Base-by-base conservation (phyloP, 108 stramenopile species). In the Cyclotella sp. region DNA sequence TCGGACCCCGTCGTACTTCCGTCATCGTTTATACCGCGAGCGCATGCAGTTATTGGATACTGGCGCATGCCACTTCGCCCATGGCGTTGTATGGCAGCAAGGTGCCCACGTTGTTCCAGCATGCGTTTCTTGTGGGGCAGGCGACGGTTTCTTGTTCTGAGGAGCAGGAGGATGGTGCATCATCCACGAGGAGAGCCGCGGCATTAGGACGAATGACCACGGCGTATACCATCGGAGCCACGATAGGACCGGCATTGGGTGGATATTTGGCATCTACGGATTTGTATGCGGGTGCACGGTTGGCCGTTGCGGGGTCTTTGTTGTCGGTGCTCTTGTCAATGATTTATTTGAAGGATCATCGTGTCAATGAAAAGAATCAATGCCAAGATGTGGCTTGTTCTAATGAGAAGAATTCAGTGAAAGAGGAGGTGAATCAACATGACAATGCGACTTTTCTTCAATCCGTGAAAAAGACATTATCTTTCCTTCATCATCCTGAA, bases 181-280 rank as follows among this genome's bases (percentile, higher is more conserved):
- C 40, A 7, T 53, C 81, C 0, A 55, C 79, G 15, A 62, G 46
- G 22, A 85, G 93, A 7, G 91, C 88, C 0, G 77, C 70, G 30
- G 93, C 91, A 11, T 76, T 94, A 66, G 90, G 93, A 40, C 76
- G 88, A 51, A 90, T 91, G 87, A 94, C 91, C 16, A 91, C 89
- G n/a, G 86, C 90, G 4, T 92, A 91, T 63, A 92, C 91, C 0
- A 59, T 92, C 39, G 93, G 90, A 11, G 90, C 91, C 26, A 89
- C 89, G 12, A 70, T 92, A 16, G 93, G 93, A 9, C 93, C 93
- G 14, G 84, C 88, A 8, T 57, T 94, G 11, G 93, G 93, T 39
- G 93, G 93, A 8, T 87, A 54, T 47, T 66, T 93, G 68, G 93
- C 86, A 61, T 55, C 68, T 22, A 89, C 76, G 8, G 87, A 92